These are phyloP conservation scores for Glarea lozoyensis DNA, from an alignment of 495 filamentous ascomycete genomes.

Conservation along the genomic window DNA sequence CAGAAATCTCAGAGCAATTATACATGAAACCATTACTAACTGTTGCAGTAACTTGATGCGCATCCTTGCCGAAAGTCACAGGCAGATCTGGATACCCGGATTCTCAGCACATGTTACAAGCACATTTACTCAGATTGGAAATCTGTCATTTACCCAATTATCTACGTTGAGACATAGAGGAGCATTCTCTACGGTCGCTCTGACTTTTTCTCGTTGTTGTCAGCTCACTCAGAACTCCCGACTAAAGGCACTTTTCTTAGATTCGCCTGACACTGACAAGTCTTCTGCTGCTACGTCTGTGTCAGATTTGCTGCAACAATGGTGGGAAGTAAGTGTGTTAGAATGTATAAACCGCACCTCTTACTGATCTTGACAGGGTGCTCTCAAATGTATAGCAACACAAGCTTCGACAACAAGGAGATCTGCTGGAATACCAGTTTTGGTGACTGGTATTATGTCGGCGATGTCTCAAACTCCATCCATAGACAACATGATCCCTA, in stretches of 20 bases:
- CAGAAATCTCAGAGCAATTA: no score
- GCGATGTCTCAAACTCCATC: conserved; percentile 40
- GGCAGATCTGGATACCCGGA: conserved; percentile 19
- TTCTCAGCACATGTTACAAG: conserved; percentile 26
- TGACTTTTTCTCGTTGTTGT: conserved; percentile 77
- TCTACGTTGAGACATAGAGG: conserved; percentile 80
- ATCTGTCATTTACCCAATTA: conserved; percentile 69
- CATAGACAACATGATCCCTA: conserved; percentile 41
- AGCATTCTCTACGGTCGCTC: conserved; percentile 87
- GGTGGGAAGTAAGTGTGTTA: conserved; percentile 57
- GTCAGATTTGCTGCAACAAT: conserved; percentile 33
- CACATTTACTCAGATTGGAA: conserved; percentile 52
- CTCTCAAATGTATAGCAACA: conserved; percentile 53
- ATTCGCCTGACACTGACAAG: no score
- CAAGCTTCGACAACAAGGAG: conserved; percentile 77
- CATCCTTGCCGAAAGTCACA: conserved; percentile 38
- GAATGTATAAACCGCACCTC: conserved; percentile 10
- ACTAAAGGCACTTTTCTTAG: no score
- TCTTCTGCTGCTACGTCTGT: conserved; percentile 22
- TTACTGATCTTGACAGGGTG: conserved; percentile 31
- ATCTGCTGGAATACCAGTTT: conserved; percentile 82
- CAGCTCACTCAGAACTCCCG: conserved; percentile 37
- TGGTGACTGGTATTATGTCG: conserved; percentile 68
- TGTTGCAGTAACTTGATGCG: conserved; percentile 45
- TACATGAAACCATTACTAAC: no score